Conservation (phyloP, 2,329 filamentous ascomycete species). For the Ilyonectria destructans region DNA sequence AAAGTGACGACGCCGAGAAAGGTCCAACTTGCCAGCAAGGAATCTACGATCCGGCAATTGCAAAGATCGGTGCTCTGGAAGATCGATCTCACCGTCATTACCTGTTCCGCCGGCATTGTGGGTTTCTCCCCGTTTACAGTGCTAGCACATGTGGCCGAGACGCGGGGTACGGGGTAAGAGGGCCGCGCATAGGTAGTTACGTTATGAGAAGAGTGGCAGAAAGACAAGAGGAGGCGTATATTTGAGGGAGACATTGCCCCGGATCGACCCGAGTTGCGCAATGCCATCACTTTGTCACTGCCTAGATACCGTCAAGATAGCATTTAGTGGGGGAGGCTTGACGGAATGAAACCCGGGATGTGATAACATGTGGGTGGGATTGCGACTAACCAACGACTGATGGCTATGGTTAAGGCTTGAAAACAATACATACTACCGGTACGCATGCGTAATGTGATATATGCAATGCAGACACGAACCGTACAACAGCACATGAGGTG, state of each 20-base stretch:
- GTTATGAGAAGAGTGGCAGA: constrained; percentile 20
- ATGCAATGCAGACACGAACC: constrained; percentile 18
- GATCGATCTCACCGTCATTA: constrained; percentile 17
- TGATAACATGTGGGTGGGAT: not conserved
- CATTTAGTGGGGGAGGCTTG: not conserved
- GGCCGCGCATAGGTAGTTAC: constrained; percentile 19
- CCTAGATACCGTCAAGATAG: not conserved
- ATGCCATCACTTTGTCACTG: not conserved
- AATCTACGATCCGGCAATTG: constrained; percentile 9
- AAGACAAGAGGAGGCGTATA: not conserved
- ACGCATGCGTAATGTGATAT: not conserved
- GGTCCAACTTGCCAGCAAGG: not conserved
- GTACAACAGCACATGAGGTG: constrained; percentile 10
- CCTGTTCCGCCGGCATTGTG: not conserved
- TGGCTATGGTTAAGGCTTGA: not conserved
- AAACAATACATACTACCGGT: not conserved
- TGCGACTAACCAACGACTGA: not conserved
- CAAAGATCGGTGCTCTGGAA: not conserved
- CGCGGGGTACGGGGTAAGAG: constrained; percentile 39
- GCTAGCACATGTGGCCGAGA: not conserved
- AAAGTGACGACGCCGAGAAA: not conserved
- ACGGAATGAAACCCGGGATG: not conserved
- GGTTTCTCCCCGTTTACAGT: not conserved
- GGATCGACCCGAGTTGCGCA: not conserved
- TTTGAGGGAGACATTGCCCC: not conserved